Evolutionary conservation across 2,329 filamentous ascomycete genomes (phyloP), one percentile per base, ranked within the genome.

Genomic region (Lizonia empirigonia): DNA sequence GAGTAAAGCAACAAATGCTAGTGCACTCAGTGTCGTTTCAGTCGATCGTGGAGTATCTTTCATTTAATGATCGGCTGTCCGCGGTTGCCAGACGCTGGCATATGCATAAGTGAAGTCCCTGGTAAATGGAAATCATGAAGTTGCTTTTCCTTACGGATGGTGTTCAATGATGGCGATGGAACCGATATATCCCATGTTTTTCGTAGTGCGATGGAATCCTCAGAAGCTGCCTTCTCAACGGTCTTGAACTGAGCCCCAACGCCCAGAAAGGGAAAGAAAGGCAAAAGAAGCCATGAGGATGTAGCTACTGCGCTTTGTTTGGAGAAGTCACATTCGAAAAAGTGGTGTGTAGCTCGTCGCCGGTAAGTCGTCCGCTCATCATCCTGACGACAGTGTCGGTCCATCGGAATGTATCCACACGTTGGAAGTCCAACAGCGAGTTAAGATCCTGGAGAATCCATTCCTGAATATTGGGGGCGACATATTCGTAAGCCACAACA

Each of bases 401-500:
- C 69, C 69, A 70, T n/a, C 62, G 58, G 34, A 70, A 71, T 2
- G 57, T 38, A 22, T 61, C 59, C 1, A 68, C 62, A 27, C 47
- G 44, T 32, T 70, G 67, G 19, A 58, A 57, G 19, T 68, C 64
- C 30, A 71, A 38, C 5, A 71, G 51, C 7, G 56, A 56, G 35
- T 72, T 72, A 22, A 71, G 29, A 3, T 59, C 55, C 24, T 33
- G 49, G 12, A 71, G 20, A 16, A 71, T 65, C 68, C 68, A 69
- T 16, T 55, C 45, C 19, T 67, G 58, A 4, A 69, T 58, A 4
- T 66, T 54, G 2, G 51, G 36, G 3, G 51, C 50, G 36, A 65
- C 69, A 15, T 61, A 71, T 23, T 71, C 67, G 34, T 66, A 69
- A 1, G 68, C 68, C 32, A 71, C 60, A 5, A 72, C 65, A 30